These are phyloP conservation scores for Rhizoclosmatium globosum DNA, from an alignment of 192 early-diverging fungal species.

Conservation along the genomic window DNA sequence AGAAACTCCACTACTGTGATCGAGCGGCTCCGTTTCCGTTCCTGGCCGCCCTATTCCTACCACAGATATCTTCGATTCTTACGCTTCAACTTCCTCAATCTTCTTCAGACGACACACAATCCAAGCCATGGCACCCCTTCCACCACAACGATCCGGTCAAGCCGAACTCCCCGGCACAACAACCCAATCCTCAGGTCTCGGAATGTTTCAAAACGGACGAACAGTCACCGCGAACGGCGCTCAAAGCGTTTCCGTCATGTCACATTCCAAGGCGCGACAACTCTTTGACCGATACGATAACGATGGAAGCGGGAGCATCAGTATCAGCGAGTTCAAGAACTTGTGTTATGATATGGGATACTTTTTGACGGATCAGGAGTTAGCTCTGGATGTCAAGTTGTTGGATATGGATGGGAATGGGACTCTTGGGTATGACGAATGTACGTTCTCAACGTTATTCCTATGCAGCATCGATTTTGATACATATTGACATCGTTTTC, in stretches of 20 bases:
- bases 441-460: conserved; percentile 15
- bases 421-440: conserved; percentile 43
- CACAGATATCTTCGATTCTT: no score
- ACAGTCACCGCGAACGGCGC: not conserved
- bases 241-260: not conserved
- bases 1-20: no score
- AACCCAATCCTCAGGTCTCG: not conserved
- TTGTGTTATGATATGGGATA: conserved; percentile 54
- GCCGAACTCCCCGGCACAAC: conserved; percentile 30
- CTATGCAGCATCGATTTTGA: conserved; percentile 10
- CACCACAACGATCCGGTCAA: not conserved
- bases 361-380: conserved; percentile 48
- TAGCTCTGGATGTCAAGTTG: conserved; percentile 38
- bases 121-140: conserved; percentile 19
- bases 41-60: no score
- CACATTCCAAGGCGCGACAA: not conserved
- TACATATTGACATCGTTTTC: not conserved
- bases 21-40: no score
- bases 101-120: no score
- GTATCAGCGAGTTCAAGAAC: conserved; percentile 43
- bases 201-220: not conserved
- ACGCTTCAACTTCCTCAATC: no score
- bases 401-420: conserved; percentile 50
- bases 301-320: conserved; percentile 44
- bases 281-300: conserved; percentile 46